Evolutionary conservation across 1,284 basidiomycete genomes (phyloP).

Genomic region (Naganishia liquefaciens): DNA sequence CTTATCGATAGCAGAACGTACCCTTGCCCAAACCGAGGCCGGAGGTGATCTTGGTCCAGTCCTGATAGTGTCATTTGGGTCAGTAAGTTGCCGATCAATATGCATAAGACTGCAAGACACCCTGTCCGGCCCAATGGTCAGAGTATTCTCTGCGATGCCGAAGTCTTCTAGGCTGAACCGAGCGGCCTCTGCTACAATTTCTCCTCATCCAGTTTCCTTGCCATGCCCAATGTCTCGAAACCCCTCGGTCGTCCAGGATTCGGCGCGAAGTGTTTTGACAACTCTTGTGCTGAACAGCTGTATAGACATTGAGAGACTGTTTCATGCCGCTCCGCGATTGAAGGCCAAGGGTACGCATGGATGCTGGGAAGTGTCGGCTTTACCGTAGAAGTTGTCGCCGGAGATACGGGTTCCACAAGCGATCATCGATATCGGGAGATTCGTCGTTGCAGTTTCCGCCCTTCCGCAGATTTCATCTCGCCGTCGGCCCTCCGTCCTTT

Average conservation of each 20-base stretch:
- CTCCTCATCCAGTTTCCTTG: not conserved
- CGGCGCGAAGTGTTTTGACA: too few relatives aligned
- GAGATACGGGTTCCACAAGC: too few relatives aligned
- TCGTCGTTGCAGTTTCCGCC: not conserved
- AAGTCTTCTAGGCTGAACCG: not conserved
- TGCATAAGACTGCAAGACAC: slow-evolving; percentile 1
- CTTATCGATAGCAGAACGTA: slow-evolving; percentile 48
- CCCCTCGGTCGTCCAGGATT: not conserved
- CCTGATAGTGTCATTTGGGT: slow-evolving; percentile 57
- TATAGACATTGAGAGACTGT: too few relatives aligned
- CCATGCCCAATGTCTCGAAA: not conserved
- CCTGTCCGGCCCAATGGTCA: not conserved
- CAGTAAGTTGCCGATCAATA: slow-evolving; percentile 22
- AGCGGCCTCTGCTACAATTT: not conserved
- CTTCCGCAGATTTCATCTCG: not conserved
- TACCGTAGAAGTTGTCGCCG: too few relatives aligned
- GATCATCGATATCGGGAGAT: too few relatives aligned
- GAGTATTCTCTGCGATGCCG: too few relatives aligned
- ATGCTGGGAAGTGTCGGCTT: too few relatives aligned
- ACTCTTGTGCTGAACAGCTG: too few relatives aligned
- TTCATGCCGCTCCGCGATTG: too few relatives aligned
- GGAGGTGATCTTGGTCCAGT: slow-evolving; percentile 88
- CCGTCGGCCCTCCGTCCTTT: not conserved
- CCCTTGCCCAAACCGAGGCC: slow-evolving; percentile 90
- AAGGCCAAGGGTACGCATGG: too few relatives aligned